A percentile compares a stretch with the other conserved stretches of the same genome.
Evolutionary conservation across 108 stramenopile genomes (phyloP).

Genomic region (Nitzschia sp.): DNA sequence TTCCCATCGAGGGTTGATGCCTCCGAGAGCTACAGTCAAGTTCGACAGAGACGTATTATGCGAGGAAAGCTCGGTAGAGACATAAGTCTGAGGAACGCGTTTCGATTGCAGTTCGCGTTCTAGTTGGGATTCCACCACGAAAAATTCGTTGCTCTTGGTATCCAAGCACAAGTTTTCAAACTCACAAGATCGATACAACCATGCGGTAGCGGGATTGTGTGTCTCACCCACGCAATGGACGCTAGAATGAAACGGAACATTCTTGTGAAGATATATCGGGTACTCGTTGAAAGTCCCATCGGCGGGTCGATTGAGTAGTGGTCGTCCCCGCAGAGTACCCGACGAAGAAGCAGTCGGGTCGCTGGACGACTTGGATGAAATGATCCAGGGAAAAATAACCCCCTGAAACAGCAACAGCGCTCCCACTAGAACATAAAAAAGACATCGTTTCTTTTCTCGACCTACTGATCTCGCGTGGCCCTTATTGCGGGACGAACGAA

Average conservation of each 20-base stretch:
- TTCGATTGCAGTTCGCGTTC: slow-evolving; percentile 20
- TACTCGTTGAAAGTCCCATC: slow-evolving; percentile 30
- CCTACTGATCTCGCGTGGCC: no score
- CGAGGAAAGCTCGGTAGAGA: slow-evolving; percentile 11
- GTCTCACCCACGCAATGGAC: slow-evolving; percentile 65
- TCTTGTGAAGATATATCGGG: slow-evolving; percentile 11
- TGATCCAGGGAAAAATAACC: neutral
- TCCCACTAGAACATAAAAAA: slow-evolving; percentile 1
- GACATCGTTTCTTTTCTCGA: neutral
- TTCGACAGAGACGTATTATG: neutral
- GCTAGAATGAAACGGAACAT: slow-evolving; percentile 22
- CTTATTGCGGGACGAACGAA: no score
- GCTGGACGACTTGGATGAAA: neutral
- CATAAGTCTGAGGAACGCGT: neutral
- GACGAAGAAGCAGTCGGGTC: neutral
- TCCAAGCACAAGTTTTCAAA: slow-evolving; percentile 52
- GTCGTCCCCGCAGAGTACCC: neutral
- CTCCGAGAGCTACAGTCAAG: slow-evolving; percentile 40
- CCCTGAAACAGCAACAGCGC: neutral
- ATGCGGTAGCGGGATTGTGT: slow-evolving; percentile 38
- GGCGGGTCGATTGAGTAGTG: neutral
- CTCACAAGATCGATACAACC: slow-evolving; percentile 52
- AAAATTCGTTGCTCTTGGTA: slow-evolving; percentile 34
- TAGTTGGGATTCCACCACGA: slow-evolving; percentile 40
- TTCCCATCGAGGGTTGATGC: slow-evolving; percentile 51